phyloP scores from a whole-genome alignment of 495 filamentous ascomycete genomes.

The Lepraria neglecta region DNA sequence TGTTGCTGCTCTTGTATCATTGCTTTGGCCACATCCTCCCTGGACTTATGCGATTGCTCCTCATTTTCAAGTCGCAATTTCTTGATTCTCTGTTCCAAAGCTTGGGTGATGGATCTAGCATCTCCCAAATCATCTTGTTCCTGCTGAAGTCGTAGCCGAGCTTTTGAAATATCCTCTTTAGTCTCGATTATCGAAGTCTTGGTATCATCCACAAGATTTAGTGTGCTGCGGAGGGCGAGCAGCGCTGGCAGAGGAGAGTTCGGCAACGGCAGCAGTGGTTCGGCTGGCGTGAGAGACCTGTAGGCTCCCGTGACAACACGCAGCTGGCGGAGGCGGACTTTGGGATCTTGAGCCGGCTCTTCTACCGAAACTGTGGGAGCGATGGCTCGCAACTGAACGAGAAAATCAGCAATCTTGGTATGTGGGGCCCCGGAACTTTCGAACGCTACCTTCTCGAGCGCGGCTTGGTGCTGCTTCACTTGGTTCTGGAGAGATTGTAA shows the following conservation, averaged over 20 bases:
- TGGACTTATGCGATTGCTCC: constrained; percentile 51
- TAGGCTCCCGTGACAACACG: constrained; percentile 57
- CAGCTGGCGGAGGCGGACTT: constrained; percentile 47
- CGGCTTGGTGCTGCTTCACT: constrained; percentile 59
- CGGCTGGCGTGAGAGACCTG: constrained; percentile 49
- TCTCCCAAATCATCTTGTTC: constrained; percentile 60
- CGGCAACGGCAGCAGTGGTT: constrained; percentile 57
- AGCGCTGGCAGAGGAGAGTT: constrained; percentile 65
- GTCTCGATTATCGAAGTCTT: constrained; percentile 53
- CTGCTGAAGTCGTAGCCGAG: constrained; percentile 48
- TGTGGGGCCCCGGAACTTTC: background rate
- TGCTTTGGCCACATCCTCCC: constrained; percentile 54
- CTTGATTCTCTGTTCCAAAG: constrained; percentile 55
- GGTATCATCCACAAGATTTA: constrained; percentile 56
- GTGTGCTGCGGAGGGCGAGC: constrained; percentile 59
- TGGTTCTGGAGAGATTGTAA: constrained; percentile 56
- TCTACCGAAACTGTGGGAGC: constrained; percentile 30
- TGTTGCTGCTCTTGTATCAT: constrained; percentile 50
- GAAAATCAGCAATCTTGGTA: constrained; percentile 1
- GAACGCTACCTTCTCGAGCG: constrained; percentile 46
- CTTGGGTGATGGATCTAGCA: constrained; percentile 43
- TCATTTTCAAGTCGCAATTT: constrained; percentile 46
- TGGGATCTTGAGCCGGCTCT: constrained; percentile 38
- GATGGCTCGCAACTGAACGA: constrained; percentile 39
- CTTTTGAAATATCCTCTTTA: constrained; percentile 45